These are phyloP conservation scores for Wickerhamomyces rabaulensis DNA, from an alignment of 805 yeast species.

Conservation along the genomic window DNA sequence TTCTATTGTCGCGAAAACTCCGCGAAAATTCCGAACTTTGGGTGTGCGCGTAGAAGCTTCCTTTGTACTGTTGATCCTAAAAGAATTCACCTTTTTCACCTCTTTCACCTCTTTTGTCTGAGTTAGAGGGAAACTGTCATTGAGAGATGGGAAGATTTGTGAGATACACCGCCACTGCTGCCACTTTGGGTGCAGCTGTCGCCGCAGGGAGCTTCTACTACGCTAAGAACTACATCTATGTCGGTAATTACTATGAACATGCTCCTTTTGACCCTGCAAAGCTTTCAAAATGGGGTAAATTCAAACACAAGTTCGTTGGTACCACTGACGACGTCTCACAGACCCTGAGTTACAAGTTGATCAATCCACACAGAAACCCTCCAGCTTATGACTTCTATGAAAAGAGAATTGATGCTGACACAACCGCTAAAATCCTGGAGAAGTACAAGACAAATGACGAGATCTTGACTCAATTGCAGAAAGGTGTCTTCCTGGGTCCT, in stretches of 20 bases:
- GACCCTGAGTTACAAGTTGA: constrained; percentile 35
- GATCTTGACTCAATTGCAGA: constrained; percentile 15
- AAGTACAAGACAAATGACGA: constrained; percentile 20
- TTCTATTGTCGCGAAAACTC: too few relatives aligned
- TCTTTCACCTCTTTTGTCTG: too few relatives aligned
- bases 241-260: constrained; percentile 16
- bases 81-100: too few relatives aligned
- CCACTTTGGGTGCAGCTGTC: background rate
- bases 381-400: background rate
- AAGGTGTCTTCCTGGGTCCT: constrained; percentile 19
- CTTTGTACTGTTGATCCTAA: too few relatives aligned
- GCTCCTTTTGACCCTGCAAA: constrained; percentile 4
- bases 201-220: background rate
- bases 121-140: too few relatives aligned
- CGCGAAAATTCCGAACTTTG: too few relatives aligned
- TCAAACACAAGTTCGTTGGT: constrained; percentile 22
- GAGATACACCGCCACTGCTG: background rate
- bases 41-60: too few relatives aligned
- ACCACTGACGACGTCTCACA: constrained; percentile 54
- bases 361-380: constrained; percentile 27
- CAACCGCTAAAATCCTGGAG: constrained; percentile 13
- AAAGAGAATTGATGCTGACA: constrained; percentile 34
- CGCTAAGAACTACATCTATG: constrained; percentile 1
- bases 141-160: too few relatives aligned
- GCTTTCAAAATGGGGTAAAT: background rate